Evolutionary conservation across 2,329 filamentous ascomycete species (phyloP), one percentile per base, ranked within the genome.

Genomic region (Paramyrothecium roridum): DNA sequence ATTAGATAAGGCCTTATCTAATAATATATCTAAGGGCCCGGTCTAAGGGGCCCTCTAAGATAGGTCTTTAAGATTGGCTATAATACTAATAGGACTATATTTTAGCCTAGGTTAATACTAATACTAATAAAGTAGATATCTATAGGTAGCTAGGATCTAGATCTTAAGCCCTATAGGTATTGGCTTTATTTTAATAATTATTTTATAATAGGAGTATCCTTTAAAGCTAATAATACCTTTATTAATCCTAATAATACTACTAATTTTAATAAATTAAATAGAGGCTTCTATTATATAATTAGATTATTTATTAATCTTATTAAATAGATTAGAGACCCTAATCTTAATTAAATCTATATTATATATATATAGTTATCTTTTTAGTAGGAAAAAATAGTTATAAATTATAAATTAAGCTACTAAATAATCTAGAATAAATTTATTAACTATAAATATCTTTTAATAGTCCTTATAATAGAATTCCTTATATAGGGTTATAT

Each of bases 81-180:
- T 19, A 48, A 48, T 19, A 48, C 46, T 19, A 48, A 48, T 19
- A 48, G 46, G 21, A 6, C 40, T 13, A 13, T 45, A 45, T 45
- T 52, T 54, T 52, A n/a, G 50, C 23, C 50, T 30, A 12, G 37
- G 43, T 26, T 48, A 21, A 19, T 57, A 48, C 52, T 40, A 59
- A 30, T 55, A 33, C 57, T 48, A 50, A 13, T 22, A 26, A 50
- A 50, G 12, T 11, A 50, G 48, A 50, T 50, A 50, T 8, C 48
- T 22, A 50, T 16, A 17, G 21, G 33, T 22, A 50, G 48, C 48
- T 50, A 50, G 48, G 48, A 50, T 26, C 48, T 22, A 50, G 13
- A 50, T 22, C 48, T 50, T 50, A 22, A 50, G 48, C 48, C 48
- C 48, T 50, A 22, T 50, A 30, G 48, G 48, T 22, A 22, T 50